Base-by-base conservation (phyloP, 371 early-diverging fungal species). In the Choanephora cucurbitarum region DNA sequence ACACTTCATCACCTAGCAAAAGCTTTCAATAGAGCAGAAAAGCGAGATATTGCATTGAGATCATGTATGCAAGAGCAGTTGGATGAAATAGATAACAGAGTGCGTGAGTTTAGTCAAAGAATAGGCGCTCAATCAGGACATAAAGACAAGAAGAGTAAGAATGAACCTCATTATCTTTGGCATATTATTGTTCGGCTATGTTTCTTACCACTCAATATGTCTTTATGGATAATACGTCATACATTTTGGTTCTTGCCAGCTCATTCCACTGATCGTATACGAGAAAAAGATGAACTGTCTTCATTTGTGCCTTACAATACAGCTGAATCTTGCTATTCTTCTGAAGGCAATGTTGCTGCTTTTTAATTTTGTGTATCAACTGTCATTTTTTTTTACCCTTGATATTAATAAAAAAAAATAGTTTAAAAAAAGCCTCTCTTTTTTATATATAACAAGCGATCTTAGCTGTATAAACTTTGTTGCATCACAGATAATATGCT, bases 21-120 rank as follows among this genome's bases (percentile, higher is more conserved):
- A 46, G 65, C 76, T 4, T 61, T 81, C 23, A 75, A 76, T 49
- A 72, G 78, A 55, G 70, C 75, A 31, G 83, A 85, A 54, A 76
- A 74, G 58, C 73, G 78, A 54, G 82, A 83, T 56, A 48, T 48
- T n/a, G 49, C 58, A 10, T 58, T 82, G 19, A 64, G 76, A 14
- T 67, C 59, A 9, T 83, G 77, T 64, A 65, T 81, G 14, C 82
- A 85, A 41, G 83, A 81, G 22, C 71, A 80, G n/a, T 81, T 83
- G 42, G 64, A 67, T 9, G 55, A 56, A 19, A 53, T 85, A 9
- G 81, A 82, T 39, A 58, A 64, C 18, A 83, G 78, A 65, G 55
- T 85, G 21, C 75, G 71, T 18, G 81, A 82, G 39, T 73, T 80
- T 43, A 82, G 83, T 53, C 67, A 69, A 0, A 57, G 75, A 31